Conservation (phyloP, 108 stramenopile species). For the Skeletonema grethae region DNA sequence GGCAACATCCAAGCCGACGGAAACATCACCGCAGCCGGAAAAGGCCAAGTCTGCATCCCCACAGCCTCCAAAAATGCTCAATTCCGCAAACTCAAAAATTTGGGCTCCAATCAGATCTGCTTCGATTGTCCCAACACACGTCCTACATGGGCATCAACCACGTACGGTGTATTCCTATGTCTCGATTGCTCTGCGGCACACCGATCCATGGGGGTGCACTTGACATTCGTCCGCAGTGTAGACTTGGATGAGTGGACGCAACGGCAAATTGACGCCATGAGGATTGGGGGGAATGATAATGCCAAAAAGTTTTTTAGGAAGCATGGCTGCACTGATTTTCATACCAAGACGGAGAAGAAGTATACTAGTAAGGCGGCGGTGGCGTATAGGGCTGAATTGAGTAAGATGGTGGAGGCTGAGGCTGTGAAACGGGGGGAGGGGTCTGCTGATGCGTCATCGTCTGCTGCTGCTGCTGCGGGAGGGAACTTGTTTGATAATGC, state of each 20-base stretch:
- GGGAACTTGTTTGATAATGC: constrained; percentile 60
- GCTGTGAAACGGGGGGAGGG: constrained; percentile 80
- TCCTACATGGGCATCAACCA: constrained; percentile 94
- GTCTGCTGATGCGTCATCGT: constrained; percentile 19
- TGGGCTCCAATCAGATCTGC: constrained; percentile 78
- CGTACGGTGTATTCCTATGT: constrained; percentile 92
- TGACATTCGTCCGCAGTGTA: constrained; percentile 87
- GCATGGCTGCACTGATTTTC: constrained; percentile 79
- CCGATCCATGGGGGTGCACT: constrained; percentile 88
- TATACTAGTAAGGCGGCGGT: constrained; percentile 82
- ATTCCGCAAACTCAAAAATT: constrained; percentile 86
- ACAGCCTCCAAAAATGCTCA: constrained; percentile 80
- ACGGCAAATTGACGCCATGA: constrained; percentile 91
- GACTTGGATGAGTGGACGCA: constrained; percentile 96
- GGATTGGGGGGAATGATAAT: constrained; percentile 89
- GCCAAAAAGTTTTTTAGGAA: constrained; percentile 80
- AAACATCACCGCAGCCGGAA: constrained; percentile 88
- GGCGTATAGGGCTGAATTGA: constrained; percentile 74
- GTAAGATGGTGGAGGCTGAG: constrained; percentile 68
- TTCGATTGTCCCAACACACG: constrained; percentile 94
- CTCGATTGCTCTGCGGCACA: constrained; percentile 93
- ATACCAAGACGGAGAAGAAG: constrained; percentile 88
- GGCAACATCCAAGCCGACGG: constrained; percentile 87
- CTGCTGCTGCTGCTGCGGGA: constrained; percentile 7
- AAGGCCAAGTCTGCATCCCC: constrained; percentile 78